These are phyloP conservation scores for Taphrina confusa DNA, from an alignment of 1,139 yeast species.

Conservation along the genomic window DNA sequence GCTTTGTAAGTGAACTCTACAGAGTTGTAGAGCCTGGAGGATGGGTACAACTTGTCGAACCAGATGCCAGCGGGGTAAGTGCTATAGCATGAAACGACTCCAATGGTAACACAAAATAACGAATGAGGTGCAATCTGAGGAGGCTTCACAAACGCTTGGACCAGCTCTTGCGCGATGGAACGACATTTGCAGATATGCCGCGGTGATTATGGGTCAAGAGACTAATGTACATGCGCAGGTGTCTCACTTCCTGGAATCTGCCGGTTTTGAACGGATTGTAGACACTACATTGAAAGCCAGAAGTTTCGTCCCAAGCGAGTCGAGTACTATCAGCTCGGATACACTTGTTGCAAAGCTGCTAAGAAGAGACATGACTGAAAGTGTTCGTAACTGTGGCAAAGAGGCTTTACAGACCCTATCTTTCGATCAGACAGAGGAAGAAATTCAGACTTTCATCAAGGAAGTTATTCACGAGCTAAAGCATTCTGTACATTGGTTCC, in stretches of 20 bases:
- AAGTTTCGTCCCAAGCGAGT: neutral
- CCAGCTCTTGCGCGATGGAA: neutral
- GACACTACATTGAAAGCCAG: neutral
- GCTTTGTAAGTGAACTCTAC: neutral
- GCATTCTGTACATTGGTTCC: too few relatives aligned
- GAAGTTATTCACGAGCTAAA: neutral
- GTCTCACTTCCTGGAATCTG: neutral
- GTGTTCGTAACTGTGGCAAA: slow-evolving; percentile 4
- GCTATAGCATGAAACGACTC: neutral
- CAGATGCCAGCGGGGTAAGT: neutral
- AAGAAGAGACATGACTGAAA: neutral
- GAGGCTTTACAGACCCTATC: slow-evolving; percentile 1
- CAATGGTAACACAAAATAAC: neutral
- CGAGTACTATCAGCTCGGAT: neutral
- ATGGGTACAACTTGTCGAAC: slow-evolving; percentile 4
- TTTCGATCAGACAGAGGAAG: neutral
- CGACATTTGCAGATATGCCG: neutral
- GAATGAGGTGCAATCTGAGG: neutral
- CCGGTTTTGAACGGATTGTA: neutral
- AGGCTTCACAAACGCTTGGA: neutral
- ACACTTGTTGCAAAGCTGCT: neutral
- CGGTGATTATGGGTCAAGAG: slow-evolving; percentile 1
- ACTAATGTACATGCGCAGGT: neutral
- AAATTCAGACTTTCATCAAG: neutral
- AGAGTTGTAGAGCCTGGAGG: slow-evolving; percentile 1